Percentiles rank a stretch among this genome's conserved stretches.
These are phyloP conservation scores for Kwoniella newhampshirensis DNA, from an alignment of 768 basidiomycete genomes.

Conservation along the genomic window DNA sequence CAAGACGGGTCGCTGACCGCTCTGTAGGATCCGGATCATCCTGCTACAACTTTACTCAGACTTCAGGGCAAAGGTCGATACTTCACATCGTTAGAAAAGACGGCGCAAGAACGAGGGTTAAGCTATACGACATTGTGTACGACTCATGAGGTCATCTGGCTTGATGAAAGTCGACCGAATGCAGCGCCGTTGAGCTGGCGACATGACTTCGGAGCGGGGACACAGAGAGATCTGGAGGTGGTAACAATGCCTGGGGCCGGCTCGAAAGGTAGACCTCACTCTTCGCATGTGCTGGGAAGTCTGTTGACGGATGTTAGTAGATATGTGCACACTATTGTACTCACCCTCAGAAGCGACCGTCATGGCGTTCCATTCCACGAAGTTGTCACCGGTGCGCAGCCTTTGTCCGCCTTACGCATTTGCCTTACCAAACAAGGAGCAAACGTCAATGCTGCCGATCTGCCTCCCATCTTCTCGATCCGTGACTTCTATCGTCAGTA, in stretches of 20 bases:
- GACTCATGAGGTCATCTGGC: conserved; percentile 35
- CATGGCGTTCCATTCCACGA: conserved; percentile 21
- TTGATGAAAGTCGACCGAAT: conserved; percentile 26
- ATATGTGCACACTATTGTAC: conserved; percentile 26
- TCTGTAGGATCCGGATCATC: conserved; percentile 16
- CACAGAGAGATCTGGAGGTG: conserved; percentile 20
- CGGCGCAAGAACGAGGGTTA: conserved; percentile 14
- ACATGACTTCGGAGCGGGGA: conserved; percentile 30
- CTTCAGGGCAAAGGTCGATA: conserved; percentile 10
- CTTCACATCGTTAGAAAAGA: conserved; percentile 35
- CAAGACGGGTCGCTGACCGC: neutral
- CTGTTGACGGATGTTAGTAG: conserved; percentile 3
- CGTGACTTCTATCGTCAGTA: neutral
- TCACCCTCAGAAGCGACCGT: conserved; percentile 21
- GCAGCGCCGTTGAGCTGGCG: conserved; percentile 28
- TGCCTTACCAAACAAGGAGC: neutral
- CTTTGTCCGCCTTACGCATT: conserved; percentile 13
- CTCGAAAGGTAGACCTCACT: neutral
- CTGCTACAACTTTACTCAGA: conserved; percentile 8
- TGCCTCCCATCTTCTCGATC: conserved; percentile 6
- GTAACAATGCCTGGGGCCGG: conserved; percentile 7
- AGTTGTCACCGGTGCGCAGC: conserved; percentile 10
- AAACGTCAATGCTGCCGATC: conserved; percentile 7
- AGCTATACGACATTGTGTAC: conserved; percentile 23
- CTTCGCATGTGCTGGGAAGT: neutral